These are phyloP conservation scores for Poa annua DNA, from an alignment of 176 grass and related monocot species.

Conservation along the genomic window DNA sequence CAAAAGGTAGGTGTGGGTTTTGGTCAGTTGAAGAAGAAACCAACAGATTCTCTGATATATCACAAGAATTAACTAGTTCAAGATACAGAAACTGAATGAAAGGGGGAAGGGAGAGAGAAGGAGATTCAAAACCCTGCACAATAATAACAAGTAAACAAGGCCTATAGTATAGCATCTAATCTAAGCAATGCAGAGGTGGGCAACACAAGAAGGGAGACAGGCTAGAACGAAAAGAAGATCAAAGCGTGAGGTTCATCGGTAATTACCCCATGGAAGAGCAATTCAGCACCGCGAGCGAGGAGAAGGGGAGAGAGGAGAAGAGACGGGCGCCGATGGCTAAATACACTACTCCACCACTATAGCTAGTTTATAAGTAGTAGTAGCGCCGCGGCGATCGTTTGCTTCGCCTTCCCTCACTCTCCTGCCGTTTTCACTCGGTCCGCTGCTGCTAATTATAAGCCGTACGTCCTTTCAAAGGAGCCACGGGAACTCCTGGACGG, in stretches of 20 bases:
- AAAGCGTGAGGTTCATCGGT: neutral
- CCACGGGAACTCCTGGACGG: conserved; percentile 27
- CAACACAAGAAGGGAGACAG: neutral
- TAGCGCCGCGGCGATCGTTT: conserved; percentile 14
- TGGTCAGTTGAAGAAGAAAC: no score
- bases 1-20: no score
- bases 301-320: neutral
- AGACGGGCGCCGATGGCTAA: neutral
- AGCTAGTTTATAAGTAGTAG: neutral
- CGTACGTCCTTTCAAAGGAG: neutral
- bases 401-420: conserved; percentile 33
- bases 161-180: no score
- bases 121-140: neutral
- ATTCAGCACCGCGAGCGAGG: neutral
- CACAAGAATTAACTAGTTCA: neutral
- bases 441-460: conserved; percentile 39
- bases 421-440: conserved; percentile 38
- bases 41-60: neutral
- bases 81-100: neutral
- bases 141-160: neutral
- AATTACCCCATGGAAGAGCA: conserved; percentile 13
- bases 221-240: neutral
- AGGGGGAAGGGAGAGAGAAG: neutral
- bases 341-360: conserved; percentile 10
- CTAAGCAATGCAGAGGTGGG: conserved; percentile 2